Evolutionary conservation across 441 rosid species (phyloP).

Genomic region (Populus hybrid): DNA sequence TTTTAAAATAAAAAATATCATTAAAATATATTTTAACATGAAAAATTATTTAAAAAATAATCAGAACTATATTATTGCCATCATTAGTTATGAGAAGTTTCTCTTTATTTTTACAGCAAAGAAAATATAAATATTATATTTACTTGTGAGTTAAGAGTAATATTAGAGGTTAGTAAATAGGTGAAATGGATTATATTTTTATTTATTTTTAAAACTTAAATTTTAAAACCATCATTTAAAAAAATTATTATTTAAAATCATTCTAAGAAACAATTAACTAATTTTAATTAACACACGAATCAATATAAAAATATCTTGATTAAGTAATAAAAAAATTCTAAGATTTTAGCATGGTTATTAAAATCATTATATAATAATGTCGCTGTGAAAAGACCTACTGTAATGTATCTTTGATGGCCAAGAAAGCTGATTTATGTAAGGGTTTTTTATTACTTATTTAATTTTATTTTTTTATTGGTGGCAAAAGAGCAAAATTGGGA

Average conservation of each 20-base stretch:
- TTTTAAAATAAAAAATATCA: too few species aligned
- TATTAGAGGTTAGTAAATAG: neutral
- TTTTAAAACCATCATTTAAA: too few species aligned
- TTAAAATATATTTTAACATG: too few species aligned
- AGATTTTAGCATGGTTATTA: neutral
- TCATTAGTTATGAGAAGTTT: neutral
- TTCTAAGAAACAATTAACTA: too few species aligned
- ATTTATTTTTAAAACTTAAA: too few species aligned
- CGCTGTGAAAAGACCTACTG: neutral
- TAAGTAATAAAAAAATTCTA: too few species aligned
- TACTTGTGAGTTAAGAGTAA: neutral
- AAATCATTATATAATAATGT: neutral
- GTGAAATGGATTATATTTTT: neutral
- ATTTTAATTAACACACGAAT: neutral
- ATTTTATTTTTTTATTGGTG: neutral
- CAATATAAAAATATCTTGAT: neutral
- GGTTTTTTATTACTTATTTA: neutral
- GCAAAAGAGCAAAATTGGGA: neutral
- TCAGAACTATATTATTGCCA: too few species aligned
- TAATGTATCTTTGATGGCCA: neutral
- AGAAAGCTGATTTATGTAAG: neutral
- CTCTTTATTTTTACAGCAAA: neutral
- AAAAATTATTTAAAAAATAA: too few species aligned
- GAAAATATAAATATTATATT: too few species aligned
- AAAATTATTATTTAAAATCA: too few species aligned